A percentile compares a stretch with the other conserved stretches of the same genome.
Conservation (phyloP, 495 filamentous ascomycete genomes). For the Aspergillus wentii region DNA sequence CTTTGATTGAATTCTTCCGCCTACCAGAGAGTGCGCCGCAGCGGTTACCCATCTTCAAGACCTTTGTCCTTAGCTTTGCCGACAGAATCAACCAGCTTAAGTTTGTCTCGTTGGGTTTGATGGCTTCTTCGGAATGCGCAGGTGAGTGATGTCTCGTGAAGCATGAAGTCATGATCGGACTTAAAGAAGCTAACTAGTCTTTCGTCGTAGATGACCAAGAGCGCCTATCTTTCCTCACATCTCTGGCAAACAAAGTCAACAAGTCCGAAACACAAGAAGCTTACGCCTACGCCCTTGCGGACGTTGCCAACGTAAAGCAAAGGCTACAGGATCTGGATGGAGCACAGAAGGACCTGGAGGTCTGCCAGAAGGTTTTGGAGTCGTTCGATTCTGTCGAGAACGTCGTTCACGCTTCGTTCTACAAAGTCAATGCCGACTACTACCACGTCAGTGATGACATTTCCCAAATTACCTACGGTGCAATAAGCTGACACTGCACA, state of each 20-base stretch:
- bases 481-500: constrained; percentile 14
- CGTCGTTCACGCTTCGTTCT: constrained; percentile 94
- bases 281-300: constrained; percentile 87
- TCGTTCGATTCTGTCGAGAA: constrained; percentile 93
- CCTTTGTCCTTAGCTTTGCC: constrained; percentile 91
- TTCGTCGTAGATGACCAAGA: constrained; percentile 68
- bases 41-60: constrained; percentile 84
- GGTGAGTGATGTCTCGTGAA: constrained; percentile 47
- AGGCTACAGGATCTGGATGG: constrained; percentile 68
- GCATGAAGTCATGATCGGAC: background rate
- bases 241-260: constrained; percentile 83
- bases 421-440: constrained; percentile 91
- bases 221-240: constrained; percentile 78
- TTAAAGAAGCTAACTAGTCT: background rate
- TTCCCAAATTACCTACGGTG: background rate
- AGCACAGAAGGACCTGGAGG: constrained; percentile 79
- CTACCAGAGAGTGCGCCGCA: constrained; percentile 73
- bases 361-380: constrained; percentile 82
- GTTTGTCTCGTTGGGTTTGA: constrained; percentile 84
- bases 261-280: constrained; percentile 92
- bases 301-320: constrained; percentile 85
- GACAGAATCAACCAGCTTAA: constrained; percentile 99
- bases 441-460: constrained; percentile 60
- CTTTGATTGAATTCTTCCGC: constrained; percentile 85
- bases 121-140: constrained; percentile 79